These are phyloP conservation scores for Calonectria fujianensis DNA, from an alignment of 2,329 filamentous ascomycete genomes.

Conservation along the genomic window DNA sequence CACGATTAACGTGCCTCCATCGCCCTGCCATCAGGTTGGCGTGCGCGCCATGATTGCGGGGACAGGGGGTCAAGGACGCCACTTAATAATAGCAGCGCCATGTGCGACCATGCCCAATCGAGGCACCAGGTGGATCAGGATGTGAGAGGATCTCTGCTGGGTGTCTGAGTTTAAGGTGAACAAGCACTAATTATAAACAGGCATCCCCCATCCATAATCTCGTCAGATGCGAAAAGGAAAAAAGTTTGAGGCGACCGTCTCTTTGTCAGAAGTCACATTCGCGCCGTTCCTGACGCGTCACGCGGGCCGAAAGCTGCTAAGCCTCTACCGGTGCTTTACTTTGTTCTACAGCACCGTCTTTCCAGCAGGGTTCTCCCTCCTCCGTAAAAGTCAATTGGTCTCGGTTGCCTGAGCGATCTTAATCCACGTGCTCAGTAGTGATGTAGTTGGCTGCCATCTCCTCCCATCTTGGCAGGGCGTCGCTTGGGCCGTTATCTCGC, in stretches of 20 bases:
- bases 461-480: background rate
- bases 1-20: background rate
- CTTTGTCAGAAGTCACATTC: background rate
- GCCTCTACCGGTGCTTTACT: background rate
- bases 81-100: conserved; percentile 11
- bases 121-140: background rate
- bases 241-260: background rate
- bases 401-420: background rate
- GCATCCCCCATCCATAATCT: conserved; percentile 1
- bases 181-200: conserved; percentile 19
- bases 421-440: background rate
- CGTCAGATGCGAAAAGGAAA: background rate
- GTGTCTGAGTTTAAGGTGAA: conserved; percentile 18
- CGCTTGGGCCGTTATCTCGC: background rate
- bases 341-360: background rate
- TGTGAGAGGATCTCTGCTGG: conserved; percentile 14
- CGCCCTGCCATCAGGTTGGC: background rate
- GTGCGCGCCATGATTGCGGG: background rate
- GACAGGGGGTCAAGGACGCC: conserved; percentile 11
- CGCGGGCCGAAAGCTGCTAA: conserved; percentile 3
- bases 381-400: conserved; percentile 1
- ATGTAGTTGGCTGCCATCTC: background rate
- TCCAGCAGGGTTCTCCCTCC: background rate
- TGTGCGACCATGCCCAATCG: background rate
- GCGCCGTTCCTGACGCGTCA: conserved; percentile 6